Base-by-base conservation (phyloP, 2,329 filamentous ascomycete species). In the Diaporthe velutina region DNA sequence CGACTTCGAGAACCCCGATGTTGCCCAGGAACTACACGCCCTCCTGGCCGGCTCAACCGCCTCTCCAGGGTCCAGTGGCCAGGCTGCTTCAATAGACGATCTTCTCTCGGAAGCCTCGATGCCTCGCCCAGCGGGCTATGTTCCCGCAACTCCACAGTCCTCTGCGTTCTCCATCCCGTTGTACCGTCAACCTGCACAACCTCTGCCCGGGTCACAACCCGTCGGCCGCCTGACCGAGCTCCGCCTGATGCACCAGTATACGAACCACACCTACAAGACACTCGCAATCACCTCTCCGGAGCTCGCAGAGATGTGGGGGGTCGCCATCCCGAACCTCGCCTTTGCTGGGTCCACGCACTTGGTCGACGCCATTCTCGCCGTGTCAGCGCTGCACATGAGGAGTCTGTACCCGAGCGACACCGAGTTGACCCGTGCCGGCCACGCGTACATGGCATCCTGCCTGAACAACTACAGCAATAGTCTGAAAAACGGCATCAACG, bases 221-320 rank as follows among this genome's bases (percentile, higher is more conserved):
- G 80, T 79, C 42, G 83, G 88, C 76, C 84, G 89, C 66, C 83
- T 91, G 76, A 84, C 92, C 76, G 91, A 93, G 81, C 84, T 93
- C 74, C 88, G 88, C 66, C 84, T 93, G 45, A 88, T 93, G 83
- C 91, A 93, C 79, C 90, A 93, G 74, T 93, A 90, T 79, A 92
- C 90, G 9, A 88, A 88, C 50, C 84, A 87, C 76, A 93, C 91
- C 0, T 89, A 88, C 77, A 87, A 90, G 76, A 93, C 91, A 0
- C 85, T 93, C 15, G 85, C 90, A 38, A 87, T 88, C 70, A 86
- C 87, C 74, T 88, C 87, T 3, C 85, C 88, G 0, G 81, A 85
- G 13, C 87, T 88, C 60, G 86, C 90, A 74, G 85, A 87, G 54
- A 88, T 92, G 64, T 93, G 91, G 91, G 86, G 88, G 77, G 85